Evolutionary conservation across 768 basidiomycete genomes (phyloP).

Genomic region (Lactifluus hygrophoroides): DNA sequence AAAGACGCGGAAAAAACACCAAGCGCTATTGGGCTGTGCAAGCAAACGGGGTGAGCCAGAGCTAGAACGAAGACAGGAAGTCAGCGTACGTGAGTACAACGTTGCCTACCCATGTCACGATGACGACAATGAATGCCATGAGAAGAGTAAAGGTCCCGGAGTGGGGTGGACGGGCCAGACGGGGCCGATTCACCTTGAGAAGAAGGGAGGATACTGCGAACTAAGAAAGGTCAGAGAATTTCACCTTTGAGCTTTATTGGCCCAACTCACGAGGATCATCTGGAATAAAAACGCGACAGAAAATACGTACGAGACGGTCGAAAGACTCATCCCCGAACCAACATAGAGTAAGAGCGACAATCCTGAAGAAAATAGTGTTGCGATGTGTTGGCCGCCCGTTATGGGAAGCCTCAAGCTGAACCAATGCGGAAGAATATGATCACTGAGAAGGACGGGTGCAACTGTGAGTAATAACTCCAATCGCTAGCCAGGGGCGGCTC

Average conservation of each 20-base stretch:
- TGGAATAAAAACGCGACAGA: constrained; percentile 20
- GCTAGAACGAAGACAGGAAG: neutral
- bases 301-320: constrained; percentile 18
- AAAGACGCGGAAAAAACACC: constrained; percentile 16
- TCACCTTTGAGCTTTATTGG: neutral
- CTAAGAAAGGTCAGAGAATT: neutral
- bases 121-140: constrained; percentile 14
- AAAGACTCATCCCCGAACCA: constrained; percentile 19
- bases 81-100: constrained; percentile 13
- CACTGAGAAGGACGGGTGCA: neutral
- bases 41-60: neutral
- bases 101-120: constrained; percentile 16
- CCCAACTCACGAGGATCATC: constrained; percentile 13
- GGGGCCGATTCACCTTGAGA: constrained; percentile 17
- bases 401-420: constrained; percentile 16
- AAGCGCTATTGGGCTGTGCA: constrained; percentile 14
- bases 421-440: constrained; percentile 16
- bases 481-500: neutral
- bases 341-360: constrained; percentile 17
- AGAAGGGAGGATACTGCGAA: constrained; percentile 16
- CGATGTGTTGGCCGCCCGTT: constrained; percentile 15
- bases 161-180: constrained; percentile 16
- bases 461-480: neutral
- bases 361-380: constrained; percentile 8
- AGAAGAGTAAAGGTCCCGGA: constrained; percentile 10